These are phyloP conservation scores for Clarireedia sp. DNA, from an alignment of 2,329 filamentous ascomycete genomes.

Conservation along the genomic window DNA sequence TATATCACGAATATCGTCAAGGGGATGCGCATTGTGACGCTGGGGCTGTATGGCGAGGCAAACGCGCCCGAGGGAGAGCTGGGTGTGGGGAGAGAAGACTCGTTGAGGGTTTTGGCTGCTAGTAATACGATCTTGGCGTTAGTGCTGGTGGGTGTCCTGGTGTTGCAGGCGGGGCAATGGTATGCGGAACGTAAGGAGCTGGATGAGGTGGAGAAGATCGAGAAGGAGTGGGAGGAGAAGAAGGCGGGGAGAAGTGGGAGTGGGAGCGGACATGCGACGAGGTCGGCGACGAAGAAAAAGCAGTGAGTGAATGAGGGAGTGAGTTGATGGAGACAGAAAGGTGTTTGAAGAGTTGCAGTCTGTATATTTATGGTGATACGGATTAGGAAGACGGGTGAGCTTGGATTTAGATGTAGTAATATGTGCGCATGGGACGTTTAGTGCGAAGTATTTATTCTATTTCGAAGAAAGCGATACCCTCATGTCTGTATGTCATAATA, in stretches of 20 bases:
- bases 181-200: conserved; percentile 92
- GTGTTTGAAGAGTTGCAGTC: background rate
- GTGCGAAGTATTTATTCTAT: background rate
- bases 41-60: conserved; percentile 45
- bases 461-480: background rate
- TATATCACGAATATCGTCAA: conserved; percentile 97
- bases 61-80: conserved; percentile 47
- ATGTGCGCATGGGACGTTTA: background rate
- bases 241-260: conserved; percentile 24
- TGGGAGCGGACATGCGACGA: conserved; percentile 20
- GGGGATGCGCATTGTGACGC: conserved; percentile 75
- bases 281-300: conserved; percentile 31
- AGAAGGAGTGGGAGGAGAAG: conserved; percentile 44
- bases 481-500: no score
- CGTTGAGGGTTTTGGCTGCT: conserved; percentile 79
- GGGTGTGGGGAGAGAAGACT: conserved; percentile 77
- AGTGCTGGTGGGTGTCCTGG: conserved; percentile 82
- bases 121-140: conserved; percentile 95
- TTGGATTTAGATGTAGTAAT: background rate
- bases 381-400: background rate
- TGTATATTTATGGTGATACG: background rate
- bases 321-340: background rate
- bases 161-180: conserved; percentile 95
- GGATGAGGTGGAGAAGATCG: conserved; percentile 65
- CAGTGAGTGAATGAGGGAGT: conserved; percentile 16